Evolutionary conservation across 306 rosid species (phyloP).

Genomic region (Trifolium dubium): DNA sequence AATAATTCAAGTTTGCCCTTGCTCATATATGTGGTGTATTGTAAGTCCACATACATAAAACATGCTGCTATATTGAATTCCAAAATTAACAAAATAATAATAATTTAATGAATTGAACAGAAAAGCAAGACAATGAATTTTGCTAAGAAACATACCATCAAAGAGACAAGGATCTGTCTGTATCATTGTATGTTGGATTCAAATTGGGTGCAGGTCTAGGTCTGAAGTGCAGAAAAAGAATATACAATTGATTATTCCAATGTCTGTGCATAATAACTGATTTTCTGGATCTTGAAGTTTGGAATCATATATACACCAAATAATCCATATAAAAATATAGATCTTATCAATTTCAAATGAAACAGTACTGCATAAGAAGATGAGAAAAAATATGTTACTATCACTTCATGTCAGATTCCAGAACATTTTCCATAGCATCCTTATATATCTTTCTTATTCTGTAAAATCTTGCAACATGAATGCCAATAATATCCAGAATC

Average conservation of each 20-base stretch:
- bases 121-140: background rate
- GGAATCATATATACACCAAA: background rate
- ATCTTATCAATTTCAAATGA: conserved; percentile 6
- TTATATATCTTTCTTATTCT: background rate
- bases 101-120: background rate
- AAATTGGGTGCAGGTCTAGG: background rate
- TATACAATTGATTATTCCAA: background rate
- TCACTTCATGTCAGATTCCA: conserved; percentile 3
- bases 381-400: background rate
- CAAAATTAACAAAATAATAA: background rate
- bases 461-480: background rate
- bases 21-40: background rate
- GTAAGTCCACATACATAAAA: too few species aligned
- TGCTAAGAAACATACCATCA: background rate
- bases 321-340: background rate
- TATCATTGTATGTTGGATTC: background rate
- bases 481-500: background rate
- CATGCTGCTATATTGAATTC: background rate
- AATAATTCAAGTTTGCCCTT: background rate
- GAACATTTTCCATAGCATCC: background rate
- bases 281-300: background rate
- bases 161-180: background rate
- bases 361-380: background rate
- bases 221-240: background rate
- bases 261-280: background rate